A percentile compares a stretch with the other conserved stretches of the same genome.
These are phyloP conservation scores for Botrytis pseudocinerea DNA, from an alignment of 2,329 filamentous ascomycete species.

Conservation along the genomic window DNA sequence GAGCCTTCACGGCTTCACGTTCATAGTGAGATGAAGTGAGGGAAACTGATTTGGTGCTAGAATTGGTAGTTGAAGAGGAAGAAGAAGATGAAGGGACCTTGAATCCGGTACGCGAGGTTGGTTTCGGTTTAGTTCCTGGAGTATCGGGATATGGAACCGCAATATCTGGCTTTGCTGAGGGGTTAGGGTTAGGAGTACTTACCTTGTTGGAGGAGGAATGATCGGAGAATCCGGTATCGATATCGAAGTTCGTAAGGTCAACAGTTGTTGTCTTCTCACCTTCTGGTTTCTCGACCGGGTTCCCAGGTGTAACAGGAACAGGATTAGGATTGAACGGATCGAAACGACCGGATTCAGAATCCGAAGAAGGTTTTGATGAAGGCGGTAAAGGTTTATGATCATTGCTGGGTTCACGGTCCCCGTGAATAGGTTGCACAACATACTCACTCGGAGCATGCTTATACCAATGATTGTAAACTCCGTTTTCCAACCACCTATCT, in stretches of 20 bases:
- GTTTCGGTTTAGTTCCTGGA: neutral
- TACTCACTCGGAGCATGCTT: neutral
- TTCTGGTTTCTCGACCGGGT: neutral
- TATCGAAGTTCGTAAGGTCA: neutral
- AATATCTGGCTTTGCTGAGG: neutral
- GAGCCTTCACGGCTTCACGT: neutral
- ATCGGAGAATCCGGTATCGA: neutral
- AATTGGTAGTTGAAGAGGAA: neutral
- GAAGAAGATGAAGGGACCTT: neutral
- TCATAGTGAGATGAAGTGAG: neutral
- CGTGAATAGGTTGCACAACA: neutral
- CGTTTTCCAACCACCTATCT: neutral
- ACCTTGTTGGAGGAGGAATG: neutral
- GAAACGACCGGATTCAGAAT: neutral
- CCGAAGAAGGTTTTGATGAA: neutral
- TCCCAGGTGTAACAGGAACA: neutral
- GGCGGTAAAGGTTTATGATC: neutral
- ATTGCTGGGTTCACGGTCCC: neutral
- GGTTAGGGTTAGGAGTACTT: neutral
- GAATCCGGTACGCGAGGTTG: neutral
- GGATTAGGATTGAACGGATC: constrained; percentile 1
- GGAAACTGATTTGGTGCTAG: neutral
- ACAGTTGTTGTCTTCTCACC: neutral
- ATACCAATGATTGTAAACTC: neutral
- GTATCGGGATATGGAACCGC: neutral